These are phyloP conservation scores for Tolypocladium ovalisporum DNA, from an alignment of 2,329 filamentous ascomycete genomes.

Conservation along the genomic window DNA sequence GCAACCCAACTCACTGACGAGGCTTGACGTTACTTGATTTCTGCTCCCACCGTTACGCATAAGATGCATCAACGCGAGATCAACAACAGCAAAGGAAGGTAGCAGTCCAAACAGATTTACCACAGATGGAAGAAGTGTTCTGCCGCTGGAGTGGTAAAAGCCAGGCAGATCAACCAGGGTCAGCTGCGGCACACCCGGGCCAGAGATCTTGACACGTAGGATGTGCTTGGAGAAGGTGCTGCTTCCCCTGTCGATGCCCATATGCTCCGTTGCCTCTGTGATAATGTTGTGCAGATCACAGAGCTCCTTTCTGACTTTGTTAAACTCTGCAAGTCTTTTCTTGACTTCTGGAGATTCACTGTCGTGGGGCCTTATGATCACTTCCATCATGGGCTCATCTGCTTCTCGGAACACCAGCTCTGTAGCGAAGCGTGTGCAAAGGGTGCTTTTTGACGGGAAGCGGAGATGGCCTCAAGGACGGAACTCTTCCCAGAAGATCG, in stretches of 20 bases:
- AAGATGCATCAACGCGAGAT: too few species aligned
- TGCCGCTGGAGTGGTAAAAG: conserved; percentile 36
- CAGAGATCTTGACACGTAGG: conserved; percentile 35
- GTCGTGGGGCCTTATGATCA: conserved; percentile 19
- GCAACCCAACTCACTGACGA: too few species aligned
- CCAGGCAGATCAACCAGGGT: conserved; percentile 51
- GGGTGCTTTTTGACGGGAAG: conserved; percentile 45
- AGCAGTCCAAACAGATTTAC: too few species aligned
- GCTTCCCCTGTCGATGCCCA: conserved; percentile 32
- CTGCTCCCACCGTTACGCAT: too few species aligned
- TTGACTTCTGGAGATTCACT: conserved; percentile 14
- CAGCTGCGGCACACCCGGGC: conserved; percentile 37
- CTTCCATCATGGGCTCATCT: conserved; percentile 17
- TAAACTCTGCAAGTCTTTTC: conserved; percentile 6
- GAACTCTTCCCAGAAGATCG: conserved; percentile 55
- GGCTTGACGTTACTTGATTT: too few species aligned
- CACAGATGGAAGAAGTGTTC: too few species aligned
- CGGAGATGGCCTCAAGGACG: conserved; percentile 54
- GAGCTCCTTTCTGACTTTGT: neutral
- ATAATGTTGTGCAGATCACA: conserved; percentile 20
- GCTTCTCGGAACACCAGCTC: conserved; percentile 45
- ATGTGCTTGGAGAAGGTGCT: conserved; percentile 33
- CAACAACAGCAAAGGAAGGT: too few species aligned
- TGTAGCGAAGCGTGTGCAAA: conserved; percentile 54
- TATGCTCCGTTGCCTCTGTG: conserved; percentile 28